These are phyloP conservation scores for Spirogloea muscicola DNA, from an alignment of 139 green algal species.

Conservation along the genomic window DNA sequence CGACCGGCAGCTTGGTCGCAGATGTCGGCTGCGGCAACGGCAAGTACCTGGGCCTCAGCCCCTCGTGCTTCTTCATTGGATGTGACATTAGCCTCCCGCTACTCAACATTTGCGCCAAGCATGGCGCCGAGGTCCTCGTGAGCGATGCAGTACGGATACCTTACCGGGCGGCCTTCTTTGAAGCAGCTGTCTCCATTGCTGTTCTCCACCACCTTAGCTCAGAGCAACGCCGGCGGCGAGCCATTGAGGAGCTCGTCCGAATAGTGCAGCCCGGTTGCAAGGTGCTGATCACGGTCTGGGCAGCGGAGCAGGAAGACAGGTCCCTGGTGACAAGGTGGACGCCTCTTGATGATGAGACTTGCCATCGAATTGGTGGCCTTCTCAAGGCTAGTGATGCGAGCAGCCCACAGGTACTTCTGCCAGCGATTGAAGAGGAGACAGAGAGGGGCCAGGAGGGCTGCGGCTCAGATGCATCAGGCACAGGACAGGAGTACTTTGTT, in stretches of 20 bases:
- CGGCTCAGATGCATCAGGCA: too few relatives aligned
- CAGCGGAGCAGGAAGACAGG: slow-evolving; percentile 80
- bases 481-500: slow-evolving; percentile 92
- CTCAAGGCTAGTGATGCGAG: too few relatives aligned
- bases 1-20: slow-evolving; percentile 62
- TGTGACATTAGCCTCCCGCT: slow-evolving; percentile 39
- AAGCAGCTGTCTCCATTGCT: slow-evolving; percentile 91
- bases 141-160: slow-evolving; percentile 79
- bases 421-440: too few relatives aligned
- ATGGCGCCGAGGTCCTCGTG: slow-evolving; percentile 69
- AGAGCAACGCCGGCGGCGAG: slow-evolving; percentile 56
- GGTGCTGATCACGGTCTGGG: slow-evolving; percentile 79
- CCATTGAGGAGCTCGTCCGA: slow-evolving; percentile 68
- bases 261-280: slow-evolving; percentile 60
- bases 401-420: too few relatives aligned
- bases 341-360: too few relatives aligned
- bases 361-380: too few relatives aligned
- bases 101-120: slow-evolving; percentile 8
- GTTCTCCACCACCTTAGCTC: slow-evolving; percentile 93
- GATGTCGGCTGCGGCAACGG: slow-evolving; percentile 97
- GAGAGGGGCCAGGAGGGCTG: too few relatives aligned
- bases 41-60: slow-evolving; percentile 78
- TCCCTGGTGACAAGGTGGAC: slow-evolving; percentile 85
- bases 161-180: slow-evolving; percentile 61
- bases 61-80: slow-evolving; percentile 3